Conservation (phyloP, 352 stramenopile species). For the Phytophthora uliginosa region DNA sequence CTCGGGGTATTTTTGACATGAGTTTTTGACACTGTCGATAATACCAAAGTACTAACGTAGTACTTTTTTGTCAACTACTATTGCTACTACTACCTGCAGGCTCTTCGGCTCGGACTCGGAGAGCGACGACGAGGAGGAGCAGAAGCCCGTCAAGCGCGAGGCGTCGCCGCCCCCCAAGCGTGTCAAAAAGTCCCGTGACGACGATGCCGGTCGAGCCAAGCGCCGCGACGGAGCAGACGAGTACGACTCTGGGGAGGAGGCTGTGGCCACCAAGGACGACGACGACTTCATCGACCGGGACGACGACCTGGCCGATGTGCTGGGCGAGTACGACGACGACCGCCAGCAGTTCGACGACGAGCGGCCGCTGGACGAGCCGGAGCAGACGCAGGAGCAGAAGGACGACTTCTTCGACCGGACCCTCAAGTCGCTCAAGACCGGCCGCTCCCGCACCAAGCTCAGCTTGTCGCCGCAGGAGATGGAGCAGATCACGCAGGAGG, state of each 20-base stretch:
- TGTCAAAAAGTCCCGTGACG: slow-evolving; percentile 47
- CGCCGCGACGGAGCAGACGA: slow-evolving; percentile 59
- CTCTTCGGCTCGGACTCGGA: slow-evolving; percentile 91
- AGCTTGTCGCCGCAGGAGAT: slow-evolving; percentile 88
- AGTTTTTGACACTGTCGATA: not conserved
- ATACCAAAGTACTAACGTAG: not conserved
- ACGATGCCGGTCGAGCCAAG: slow-evolving; percentile 25
- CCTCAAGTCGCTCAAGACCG: slow-evolving; percentile 88
- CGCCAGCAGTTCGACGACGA: slow-evolving; percentile 86
- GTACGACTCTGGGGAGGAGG: slow-evolving; percentile 90
- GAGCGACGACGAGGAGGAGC: slow-evolving; percentile 77
- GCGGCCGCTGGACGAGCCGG: slow-evolving; percentile 62
- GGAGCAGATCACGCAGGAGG: slow-evolving; percentile 88
- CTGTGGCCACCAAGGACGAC: slow-evolving; percentile 77
- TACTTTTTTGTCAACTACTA: not conserved
- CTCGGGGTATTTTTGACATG: slow-evolving; percentile 53
- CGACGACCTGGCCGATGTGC: slow-evolving; percentile 85
- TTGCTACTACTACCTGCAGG: slow-evolving; percentile 28
- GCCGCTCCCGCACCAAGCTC: slow-evolving; percentile 75
- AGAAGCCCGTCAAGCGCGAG: slow-evolving; percentile 56
- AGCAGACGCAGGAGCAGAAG: slow-evolving; percentile 46
- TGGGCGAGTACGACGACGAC: slow-evolving; percentile 86
- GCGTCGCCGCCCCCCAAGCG: slow-evolving; percentile 59
- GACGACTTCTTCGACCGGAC: slow-evolving; percentile 87
- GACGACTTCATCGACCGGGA: slow-evolving; percentile 92